These are phyloP conservation scores for Trichoderma erinaceum DNA, from an alignment of 495 filamentous ascomycete species.

Conservation along the genomic window DNA sequence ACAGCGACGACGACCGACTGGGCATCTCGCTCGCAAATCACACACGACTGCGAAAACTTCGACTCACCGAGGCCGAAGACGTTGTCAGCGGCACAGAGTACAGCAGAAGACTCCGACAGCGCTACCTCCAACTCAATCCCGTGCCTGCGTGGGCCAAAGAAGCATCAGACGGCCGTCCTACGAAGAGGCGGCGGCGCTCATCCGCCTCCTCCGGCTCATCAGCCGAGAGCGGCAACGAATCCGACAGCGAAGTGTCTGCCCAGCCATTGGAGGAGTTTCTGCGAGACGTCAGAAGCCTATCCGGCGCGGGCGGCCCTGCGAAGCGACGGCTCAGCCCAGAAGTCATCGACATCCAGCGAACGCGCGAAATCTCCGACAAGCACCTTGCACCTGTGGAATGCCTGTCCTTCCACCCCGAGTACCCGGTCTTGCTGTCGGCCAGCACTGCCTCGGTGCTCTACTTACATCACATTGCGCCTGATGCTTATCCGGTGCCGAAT, in stretches of 20 bases:
- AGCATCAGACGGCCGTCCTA: slow-evolving; percentile 29
- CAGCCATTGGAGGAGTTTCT: slow-evolving; percentile 77
- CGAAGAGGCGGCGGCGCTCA: slow-evolving; percentile 52
- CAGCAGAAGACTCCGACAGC: slow-evolving; percentile 65
- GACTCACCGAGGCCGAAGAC: slow-evolving; percentile 74
- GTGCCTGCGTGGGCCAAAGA: slow-evolving; percentile 69
- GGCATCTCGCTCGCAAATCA: slow-evolving; percentile 72
- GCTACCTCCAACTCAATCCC: slow-evolving; percentile 75
- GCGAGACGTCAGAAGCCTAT: slow-evolving; percentile 55
- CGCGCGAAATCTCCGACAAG: slow-evolving; percentile 44
- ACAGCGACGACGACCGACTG: slow-evolving; percentile 90
- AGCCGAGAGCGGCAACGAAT: slow-evolving; percentile 50
- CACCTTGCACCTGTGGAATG: slow-evolving; percentile 72
- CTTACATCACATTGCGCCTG: slow-evolving; percentile 78
- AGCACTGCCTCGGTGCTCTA: slow-evolving; percentile 77
- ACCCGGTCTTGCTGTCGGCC: slow-evolving; percentile 83
- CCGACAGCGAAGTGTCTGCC: slow-evolving; percentile 57
- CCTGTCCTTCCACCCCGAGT: slow-evolving; percentile 79
- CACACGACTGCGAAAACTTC: slow-evolving; percentile 70
- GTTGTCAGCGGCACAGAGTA: slow-evolving; percentile 83
- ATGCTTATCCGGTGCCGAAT: slow-evolving; percentile 65
- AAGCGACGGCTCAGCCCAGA: slow-evolving; percentile 71
- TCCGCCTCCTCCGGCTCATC: slow-evolving; percentile 37
- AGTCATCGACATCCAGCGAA: slow-evolving; percentile 72
- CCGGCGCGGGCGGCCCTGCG: slow-evolving; percentile 38